These are phyloP conservation scores for Rosa multiflora DNA, from an alignment of 306 rosid genomes.

Conservation along the genomic window DNA sequence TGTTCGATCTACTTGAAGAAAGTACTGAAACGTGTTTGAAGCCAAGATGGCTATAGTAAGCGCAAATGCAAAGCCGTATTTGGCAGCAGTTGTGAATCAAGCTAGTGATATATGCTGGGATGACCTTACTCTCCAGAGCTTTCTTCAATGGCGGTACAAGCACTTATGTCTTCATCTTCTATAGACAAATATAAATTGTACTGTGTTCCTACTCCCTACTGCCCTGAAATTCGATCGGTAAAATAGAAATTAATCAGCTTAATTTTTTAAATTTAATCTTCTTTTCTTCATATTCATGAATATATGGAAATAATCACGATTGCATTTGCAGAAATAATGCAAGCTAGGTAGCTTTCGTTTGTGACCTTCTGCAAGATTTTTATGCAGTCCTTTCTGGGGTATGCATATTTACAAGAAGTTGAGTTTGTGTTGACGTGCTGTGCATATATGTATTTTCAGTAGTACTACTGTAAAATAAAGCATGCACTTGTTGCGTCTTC, in stretches of 20 bases:
- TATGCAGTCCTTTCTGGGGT: slow-evolving; percentile 53
- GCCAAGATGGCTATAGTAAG: no score
- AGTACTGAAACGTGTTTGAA: no score
- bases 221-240: slow-evolving; percentile 44
- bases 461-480: no score
- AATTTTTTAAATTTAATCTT: neutral
- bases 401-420: neutral
- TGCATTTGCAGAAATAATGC: slow-evolving; percentile 31
- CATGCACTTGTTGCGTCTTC: slow-evolving; percentile 1
- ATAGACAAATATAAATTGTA: slow-evolving; percentile 33
- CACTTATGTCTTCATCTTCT: slow-evolving; percentile 41
- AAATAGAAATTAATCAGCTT: no score
- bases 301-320: no score
- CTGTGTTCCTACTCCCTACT: slow-evolving; percentile 43
- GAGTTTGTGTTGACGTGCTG: no score
- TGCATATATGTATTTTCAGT: no score
- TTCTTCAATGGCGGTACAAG: slow-evolving; percentile 53
- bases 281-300: neutral
- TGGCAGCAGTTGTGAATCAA: slow-evolving; percentile 44
- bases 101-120: slow-evolving; percentile 40
- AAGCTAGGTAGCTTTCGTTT: slow-evolving; percentile 32
- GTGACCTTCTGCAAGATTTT: slow-evolving; percentile 53
- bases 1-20: no score
- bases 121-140: slow-evolving; percentile 53
- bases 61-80: slow-evolving; percentile 36